These are phyloP conservation scores for Craspedostauros australis DNA, from an alignment of 108 stramenopile species.

Conservation along the genomic window DNA sequence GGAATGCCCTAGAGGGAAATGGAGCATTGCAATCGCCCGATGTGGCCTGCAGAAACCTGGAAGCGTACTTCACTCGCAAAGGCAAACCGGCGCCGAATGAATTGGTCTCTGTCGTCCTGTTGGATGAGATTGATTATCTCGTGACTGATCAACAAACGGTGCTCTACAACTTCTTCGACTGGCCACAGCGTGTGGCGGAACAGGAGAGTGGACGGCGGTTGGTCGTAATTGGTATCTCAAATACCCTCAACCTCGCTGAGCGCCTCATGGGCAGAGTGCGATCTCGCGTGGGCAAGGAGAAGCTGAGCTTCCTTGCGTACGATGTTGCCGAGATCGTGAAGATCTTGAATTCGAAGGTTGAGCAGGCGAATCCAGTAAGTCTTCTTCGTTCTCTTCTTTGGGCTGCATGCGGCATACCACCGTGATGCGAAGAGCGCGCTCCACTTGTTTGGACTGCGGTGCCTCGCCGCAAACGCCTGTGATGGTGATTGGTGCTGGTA, in stretches of 20 bases:
- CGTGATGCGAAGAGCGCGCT: too few species aligned
- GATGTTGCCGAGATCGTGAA: slow-evolving; percentile 35
- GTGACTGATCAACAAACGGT: slow-evolving; percentile 90
- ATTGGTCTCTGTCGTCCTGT: slow-evolving; percentile 56
- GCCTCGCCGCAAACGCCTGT: too few species aligned
- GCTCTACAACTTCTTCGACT: slow-evolving; percentile 96
- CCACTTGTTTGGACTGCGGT: too few species aligned
- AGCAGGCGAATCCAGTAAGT: slow-evolving; percentile 36
- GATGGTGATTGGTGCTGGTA: too few species aligned
- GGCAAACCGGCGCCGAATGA: slow-evolving; percentile 4
- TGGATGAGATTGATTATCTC: slow-evolving; percentile 98
- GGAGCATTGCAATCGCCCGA: slow-evolving; percentile 47
- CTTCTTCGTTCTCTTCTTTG: too few species aligned
- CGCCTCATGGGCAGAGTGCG: slow-evolving; percentile 73
- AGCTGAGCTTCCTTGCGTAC: slow-evolving; percentile 62
- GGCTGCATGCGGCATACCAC: too few species aligned
- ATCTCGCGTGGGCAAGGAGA: slow-evolving; percentile 67
- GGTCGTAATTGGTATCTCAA: slow-evolving; percentile 94
- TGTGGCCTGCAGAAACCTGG: slow-evolving; percentile 47
- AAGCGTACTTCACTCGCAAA: slow-evolving; percentile 43
- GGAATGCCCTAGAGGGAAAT: slow-evolving; percentile 59
- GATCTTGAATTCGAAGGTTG: slow-evolving; percentile 64
- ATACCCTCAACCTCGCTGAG: slow-evolving; percentile 96
- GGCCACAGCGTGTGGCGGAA: slow-evolving; percentile 65
- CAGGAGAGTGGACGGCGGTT: slow-evolving; percentile 28